Evolutionary conservation across 805 yeast species (phyloP).

Genomic region (Starmerella sp.): DNA sequence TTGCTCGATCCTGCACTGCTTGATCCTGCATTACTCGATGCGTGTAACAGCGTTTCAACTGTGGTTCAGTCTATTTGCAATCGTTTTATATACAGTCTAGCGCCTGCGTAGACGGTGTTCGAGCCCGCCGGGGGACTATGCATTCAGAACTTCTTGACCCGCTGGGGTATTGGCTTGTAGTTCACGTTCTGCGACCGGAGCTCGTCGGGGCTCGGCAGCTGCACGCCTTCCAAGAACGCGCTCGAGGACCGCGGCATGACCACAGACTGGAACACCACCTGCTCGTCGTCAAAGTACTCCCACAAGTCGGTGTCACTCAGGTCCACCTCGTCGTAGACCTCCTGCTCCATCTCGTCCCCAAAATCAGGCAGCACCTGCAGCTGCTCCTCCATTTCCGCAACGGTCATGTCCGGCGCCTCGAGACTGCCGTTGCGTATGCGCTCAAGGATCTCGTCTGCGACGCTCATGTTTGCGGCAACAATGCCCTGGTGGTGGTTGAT

Average conservation of each 20-base stretch:
- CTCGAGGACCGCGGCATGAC: slow-evolving; percentile 11
- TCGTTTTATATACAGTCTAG: neutral
- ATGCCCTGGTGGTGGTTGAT: neutral
- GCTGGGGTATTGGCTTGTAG: slow-evolving; percentile 16
- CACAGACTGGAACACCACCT: slow-evolving; percentile 6
- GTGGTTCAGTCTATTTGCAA: no score
- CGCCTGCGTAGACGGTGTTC: no score
- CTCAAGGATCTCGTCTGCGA: slow-evolving; percentile 5
- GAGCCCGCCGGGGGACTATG: neutral
- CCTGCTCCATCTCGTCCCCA: slow-evolving; percentile 12
- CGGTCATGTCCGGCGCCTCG: slow-evolving; percentile 9
- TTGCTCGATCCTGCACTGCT: no score
- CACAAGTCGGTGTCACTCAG: slow-evolving; percentile 11
- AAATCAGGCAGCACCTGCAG: slow-evolving; percentile 3
- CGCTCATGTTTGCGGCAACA: slow-evolving; percentile 1
- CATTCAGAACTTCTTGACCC: slow-evolving; percentile 6
- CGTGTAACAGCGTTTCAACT: no score
- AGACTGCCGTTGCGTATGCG: slow-evolving; percentile 2
- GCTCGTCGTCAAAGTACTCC: slow-evolving; percentile 12
- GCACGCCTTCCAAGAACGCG: slow-evolving; percentile 11
- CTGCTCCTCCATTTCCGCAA: slow-evolving; percentile 11
- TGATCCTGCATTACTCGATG: no score
- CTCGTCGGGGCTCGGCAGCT: neutral
- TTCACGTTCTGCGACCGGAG: slow-evolving; percentile 12
- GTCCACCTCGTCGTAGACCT: slow-evolving; percentile 13